A percentile compares a stretch with the other conserved stretches of the same genome.
phyloP scores from a whole-genome alignment of 73 alveolate genomes.

The Halteria grandinella region DNA sequence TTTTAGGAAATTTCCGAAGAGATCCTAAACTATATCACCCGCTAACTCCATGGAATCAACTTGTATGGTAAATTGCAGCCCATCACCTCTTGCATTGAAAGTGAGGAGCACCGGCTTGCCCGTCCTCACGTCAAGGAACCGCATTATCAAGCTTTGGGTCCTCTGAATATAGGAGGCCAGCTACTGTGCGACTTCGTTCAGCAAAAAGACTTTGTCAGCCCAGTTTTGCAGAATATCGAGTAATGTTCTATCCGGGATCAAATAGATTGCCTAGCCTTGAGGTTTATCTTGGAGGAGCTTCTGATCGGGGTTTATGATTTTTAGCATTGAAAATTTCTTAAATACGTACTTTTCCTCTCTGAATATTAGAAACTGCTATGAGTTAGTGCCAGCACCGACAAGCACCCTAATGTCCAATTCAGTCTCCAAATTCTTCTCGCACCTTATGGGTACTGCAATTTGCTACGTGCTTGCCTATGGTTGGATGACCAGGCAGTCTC shows the following conservation, averaged over 20 bases:
- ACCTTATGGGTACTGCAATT: slow-evolving; percentile 70
- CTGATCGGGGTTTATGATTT: slow-evolving; percentile 67
- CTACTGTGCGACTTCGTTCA: not conserved
- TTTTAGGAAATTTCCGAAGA: slow-evolving; percentile 60
- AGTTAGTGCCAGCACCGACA: slow-evolving; percentile 70
- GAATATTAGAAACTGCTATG: slow-evolving; percentile 63
- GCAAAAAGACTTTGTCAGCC: not conserved
- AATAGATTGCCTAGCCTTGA: slow-evolving; percentile 60
- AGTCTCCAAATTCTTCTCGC: slow-evolving; percentile 76
- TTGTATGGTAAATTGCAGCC: slow-evolving; percentile 59
- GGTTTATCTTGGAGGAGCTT: slow-evolving; percentile 60
- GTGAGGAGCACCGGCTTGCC: slow-evolving; percentile 64
- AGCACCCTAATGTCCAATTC: slow-evolving; percentile 80
- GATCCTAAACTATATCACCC: slow-evolving; percentile 87
- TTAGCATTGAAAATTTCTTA: slow-evolving; percentile 74
- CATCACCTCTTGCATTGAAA: slow-evolving; percentile 49
- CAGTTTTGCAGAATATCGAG: not conserved
- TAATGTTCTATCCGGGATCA: slow-evolving; percentile 33
- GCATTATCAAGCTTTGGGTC: slow-evolving; percentile 29
- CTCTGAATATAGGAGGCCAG: no score
- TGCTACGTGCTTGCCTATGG: slow-evolving; percentile 74
- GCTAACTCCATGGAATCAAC: slow-evolving; percentile 87
- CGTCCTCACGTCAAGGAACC: slow-evolving; percentile 73
- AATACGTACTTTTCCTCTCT: slow-evolving; percentile 65
- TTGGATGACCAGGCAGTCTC: slow-evolving; percentile 80